phyloP scores from a whole-genome alignment of 352 stramenopile genomes.

The Phytophthora vignae region DNA sequence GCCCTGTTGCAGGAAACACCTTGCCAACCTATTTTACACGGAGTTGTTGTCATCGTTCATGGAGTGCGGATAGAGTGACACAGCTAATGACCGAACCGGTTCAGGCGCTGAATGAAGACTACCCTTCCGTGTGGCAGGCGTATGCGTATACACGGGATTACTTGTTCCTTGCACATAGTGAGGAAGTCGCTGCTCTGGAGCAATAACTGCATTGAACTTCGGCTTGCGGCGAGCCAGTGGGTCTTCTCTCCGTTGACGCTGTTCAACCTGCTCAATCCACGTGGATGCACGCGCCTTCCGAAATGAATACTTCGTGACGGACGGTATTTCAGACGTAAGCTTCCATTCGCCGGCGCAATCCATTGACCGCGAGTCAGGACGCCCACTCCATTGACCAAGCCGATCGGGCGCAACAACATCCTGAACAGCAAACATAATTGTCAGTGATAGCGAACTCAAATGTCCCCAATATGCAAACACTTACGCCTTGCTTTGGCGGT shows the following conservation, averaged over 20 bases:
- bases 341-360: conserved; percentile 70
- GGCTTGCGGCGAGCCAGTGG: conserved; percentile 40
- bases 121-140: conserved; percentile 1
- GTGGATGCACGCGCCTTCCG: conserved; percentile 51
- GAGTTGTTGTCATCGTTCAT: conserved; percentile 3
- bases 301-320: conserved; percentile 64
- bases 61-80: conserved; percentile 10
- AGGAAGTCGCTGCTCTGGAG: conserved; percentile 51
- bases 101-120: neutral
- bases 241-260: conserved; percentile 50
- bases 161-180: conserved; percentile 58
- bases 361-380: conserved; percentile 54
- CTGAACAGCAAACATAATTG: conserved; percentile 5
- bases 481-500: conserved; percentile 27
- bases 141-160: conserved; percentile 48
- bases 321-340: conserved; percentile 68
- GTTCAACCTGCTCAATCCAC: conserved; percentile 82
- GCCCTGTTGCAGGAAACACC: neutral
- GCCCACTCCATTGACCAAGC: conserved; percentile 55
- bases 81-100: conserved; percentile 8
- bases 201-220: neutral
- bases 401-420: conserved; percentile 41
- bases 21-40: neutral
- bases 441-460: neutral
- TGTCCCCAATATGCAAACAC: neutral